Conservation (phyloP, 2,329 filamentous ascomycete species). For the Aureobasidium sp. region DNA sequence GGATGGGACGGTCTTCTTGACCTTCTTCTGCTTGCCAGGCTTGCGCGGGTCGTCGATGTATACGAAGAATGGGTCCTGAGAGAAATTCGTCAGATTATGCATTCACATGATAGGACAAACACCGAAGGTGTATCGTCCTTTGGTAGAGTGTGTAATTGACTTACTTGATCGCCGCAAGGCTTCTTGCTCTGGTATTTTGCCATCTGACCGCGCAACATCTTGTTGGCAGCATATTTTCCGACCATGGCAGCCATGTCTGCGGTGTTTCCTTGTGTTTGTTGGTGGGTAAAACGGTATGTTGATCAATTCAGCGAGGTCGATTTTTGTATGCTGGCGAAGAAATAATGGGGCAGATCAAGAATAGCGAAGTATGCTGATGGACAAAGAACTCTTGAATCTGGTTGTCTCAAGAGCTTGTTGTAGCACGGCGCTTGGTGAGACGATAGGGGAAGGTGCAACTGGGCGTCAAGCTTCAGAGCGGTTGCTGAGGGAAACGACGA, state of each 20-base stretch:
- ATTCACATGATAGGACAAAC: background rate
- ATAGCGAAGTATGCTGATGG: background rate
- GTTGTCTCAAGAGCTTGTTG: background rate
- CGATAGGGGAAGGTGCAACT: background rate
- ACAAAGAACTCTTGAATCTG: background rate
- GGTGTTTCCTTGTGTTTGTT: background rate
- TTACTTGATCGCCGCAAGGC: conserved; percentile 32
- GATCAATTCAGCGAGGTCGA: background rate
- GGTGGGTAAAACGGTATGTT: background rate
- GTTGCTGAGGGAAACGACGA: conserved; percentile 7
- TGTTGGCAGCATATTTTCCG: conserved; percentile 42
- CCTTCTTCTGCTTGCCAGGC: conserved; percentile 69
- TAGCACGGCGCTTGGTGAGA: conserved; percentile 3
- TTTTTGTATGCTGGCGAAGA: background rate
- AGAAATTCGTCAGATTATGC: conserved; percentile 10
- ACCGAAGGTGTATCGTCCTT: background rate
- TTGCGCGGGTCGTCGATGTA: conserved; percentile 64
- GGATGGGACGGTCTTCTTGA: conserved; percentile 73
- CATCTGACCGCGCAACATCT: conserved; percentile 40
- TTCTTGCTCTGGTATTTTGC: conserved; percentile 39
- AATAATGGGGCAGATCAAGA: background rate
- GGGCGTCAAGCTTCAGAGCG: conserved; percentile 7
- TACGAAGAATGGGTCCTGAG: conserved; percentile 84
- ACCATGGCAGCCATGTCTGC: conserved; percentile 36
- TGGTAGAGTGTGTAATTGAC: conserved; percentile 15